Evolutionary conservation across 805 yeast species (phyloP).

Genomic region (Schwanniomyces occidentalis): DNA sequence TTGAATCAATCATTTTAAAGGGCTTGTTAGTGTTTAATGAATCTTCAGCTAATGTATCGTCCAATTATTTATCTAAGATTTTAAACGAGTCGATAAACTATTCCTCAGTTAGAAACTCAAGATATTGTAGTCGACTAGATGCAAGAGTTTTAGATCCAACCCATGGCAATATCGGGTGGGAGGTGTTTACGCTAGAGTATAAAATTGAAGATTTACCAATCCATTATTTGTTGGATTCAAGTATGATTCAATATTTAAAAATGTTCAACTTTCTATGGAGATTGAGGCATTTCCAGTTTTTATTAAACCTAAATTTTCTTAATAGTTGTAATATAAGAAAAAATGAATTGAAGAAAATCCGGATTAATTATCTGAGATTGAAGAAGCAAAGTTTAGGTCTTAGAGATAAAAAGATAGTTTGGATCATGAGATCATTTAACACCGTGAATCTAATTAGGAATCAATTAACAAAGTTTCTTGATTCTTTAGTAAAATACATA

Average conservation of each 20-base stretch:
- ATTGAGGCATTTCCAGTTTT: slow-evolving; percentile 59
- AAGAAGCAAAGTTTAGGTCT: slow-evolving; percentile 27
- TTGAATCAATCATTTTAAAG: slow-evolving; percentile 59
- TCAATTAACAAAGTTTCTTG: slow-evolving; percentile 43
- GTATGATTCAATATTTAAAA: slow-evolving; percentile 56
- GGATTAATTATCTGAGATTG: slow-evolving; percentile 11
- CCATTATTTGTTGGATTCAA: slow-evolving; percentile 37
- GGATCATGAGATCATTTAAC: slow-evolving; percentile 32
- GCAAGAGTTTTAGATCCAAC: slow-evolving; percentile 77
- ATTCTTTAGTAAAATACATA: slow-evolving; percentile 40
- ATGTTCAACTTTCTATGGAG: slow-evolving; percentile 87
- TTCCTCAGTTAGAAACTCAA: slow-evolving; percentile 48
- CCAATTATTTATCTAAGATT: slow-evolving; percentile 64
- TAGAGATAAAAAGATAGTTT: slow-evolving; percentile 27
- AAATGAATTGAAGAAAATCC: slow-evolving; percentile 23
- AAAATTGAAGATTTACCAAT: slow-evolving; percentile 55
- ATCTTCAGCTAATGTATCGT: slow-evolving; percentile 62
- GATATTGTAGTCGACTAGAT: slow-evolving; percentile 61
- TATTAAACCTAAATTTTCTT: slow-evolving; percentile 40
- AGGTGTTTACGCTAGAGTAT: slow-evolving; percentile 86
- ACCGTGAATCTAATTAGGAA: slow-evolving; percentile 38
- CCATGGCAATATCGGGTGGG: slow-evolving; percentile 80
- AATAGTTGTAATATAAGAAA: slow-evolving; percentile 27
- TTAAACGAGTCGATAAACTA: slow-evolving; percentile 62
- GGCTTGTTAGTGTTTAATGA: slow-evolving; percentile 55